These are phyloP conservation scores for Talaromyces albobiverticillius DNA, from an alignment of 2,329 filamentous ascomycete genomes.

Conservation along the genomic window DNA sequence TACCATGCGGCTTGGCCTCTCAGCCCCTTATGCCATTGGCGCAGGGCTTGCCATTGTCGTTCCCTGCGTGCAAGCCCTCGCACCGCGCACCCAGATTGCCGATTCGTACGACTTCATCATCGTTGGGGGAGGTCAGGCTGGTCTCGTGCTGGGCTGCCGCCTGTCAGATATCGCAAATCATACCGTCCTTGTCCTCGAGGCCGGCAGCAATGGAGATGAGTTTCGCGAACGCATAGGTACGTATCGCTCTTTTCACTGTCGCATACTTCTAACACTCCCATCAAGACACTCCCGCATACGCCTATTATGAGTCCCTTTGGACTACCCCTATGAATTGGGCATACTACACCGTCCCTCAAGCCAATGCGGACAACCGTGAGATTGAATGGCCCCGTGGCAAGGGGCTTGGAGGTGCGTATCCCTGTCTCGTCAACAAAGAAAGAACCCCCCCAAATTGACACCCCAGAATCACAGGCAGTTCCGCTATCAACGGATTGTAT, in stretches of 20 bases:
- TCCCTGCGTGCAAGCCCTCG: conserved; percentile 21
- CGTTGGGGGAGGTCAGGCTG: conserved; percentile 55
- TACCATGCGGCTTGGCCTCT: not conserved
- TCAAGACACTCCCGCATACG: conserved; percentile 32
- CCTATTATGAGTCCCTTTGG: conserved; percentile 35
- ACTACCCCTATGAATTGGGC: conserved; percentile 34
- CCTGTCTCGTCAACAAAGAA: too few relatives aligned
- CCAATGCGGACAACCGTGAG: conserved; percentile 27
- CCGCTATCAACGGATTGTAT: conserved; percentile 35
- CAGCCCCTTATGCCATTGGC: conserved; percentile 6
- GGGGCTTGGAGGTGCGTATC: conserved; percentile 28
- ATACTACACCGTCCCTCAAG: conserved; percentile 28
- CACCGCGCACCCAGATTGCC: conserved; percentile 25
- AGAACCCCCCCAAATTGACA: too few relatives aligned
- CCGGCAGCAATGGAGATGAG: conserved; percentile 30
- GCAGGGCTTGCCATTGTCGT: conserved; percentile 19
- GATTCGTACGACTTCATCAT: conserved; percentile 39
- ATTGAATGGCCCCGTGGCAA: conserved; percentile 35
- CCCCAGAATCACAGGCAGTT: conserved; percentile 23
- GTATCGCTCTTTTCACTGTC: not conserved
- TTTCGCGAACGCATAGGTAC: conserved; percentile 32
- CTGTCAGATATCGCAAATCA: conserved; percentile 44
- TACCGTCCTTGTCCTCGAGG: conserved; percentile 32
- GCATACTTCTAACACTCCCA: not conserved
- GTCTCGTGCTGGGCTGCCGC: conserved; percentile 43